Conservation (phyloP, 306 rosid species). For the Prunus mongolica region DNA sequence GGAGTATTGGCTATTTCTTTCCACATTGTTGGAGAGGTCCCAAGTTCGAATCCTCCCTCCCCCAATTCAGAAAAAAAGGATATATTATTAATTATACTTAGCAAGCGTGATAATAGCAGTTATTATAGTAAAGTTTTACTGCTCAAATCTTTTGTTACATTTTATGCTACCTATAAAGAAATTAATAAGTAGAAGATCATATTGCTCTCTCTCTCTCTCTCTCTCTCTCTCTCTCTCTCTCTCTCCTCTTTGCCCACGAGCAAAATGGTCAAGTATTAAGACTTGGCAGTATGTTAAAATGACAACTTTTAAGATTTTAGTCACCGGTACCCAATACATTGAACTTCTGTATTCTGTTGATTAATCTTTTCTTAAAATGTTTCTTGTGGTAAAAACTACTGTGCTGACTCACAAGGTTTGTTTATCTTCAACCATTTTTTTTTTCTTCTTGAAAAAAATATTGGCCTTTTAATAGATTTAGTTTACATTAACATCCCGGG, state of each 20-base stretch:
- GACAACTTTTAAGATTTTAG: not conserved
- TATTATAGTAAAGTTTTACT: not conserved
- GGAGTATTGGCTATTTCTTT: too few relatives aligned
- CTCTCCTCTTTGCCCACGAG: not conserved
- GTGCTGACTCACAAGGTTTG: not conserved
- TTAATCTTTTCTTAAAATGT: not conserved
- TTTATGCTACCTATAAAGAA: not conserved
- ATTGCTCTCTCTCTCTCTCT: not conserved
- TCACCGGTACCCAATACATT: not conserved
- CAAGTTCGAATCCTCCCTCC: too few relatives aligned
- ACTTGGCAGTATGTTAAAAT: not conserved
- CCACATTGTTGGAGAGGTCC: too few relatives aligned
- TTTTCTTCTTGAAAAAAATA: not conserved
- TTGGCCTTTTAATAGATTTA: not conserved
- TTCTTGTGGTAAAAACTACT: not conserved
- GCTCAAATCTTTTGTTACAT: too few relatives aligned
- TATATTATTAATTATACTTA: not conserved
- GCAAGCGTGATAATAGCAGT: not conserved
- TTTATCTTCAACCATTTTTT: not conserved
- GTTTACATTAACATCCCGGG: slow-evolving; percentile 7
- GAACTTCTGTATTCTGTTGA: not conserved
- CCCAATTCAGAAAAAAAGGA: too few relatives aligned
- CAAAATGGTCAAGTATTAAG: too few relatives aligned
- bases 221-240: not conserved
- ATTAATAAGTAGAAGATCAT: not conserved